Base-by-base conservation (phyloP, 2,329 filamentous ascomycete species). In the Amylocarpus encephaloides region DNA sequence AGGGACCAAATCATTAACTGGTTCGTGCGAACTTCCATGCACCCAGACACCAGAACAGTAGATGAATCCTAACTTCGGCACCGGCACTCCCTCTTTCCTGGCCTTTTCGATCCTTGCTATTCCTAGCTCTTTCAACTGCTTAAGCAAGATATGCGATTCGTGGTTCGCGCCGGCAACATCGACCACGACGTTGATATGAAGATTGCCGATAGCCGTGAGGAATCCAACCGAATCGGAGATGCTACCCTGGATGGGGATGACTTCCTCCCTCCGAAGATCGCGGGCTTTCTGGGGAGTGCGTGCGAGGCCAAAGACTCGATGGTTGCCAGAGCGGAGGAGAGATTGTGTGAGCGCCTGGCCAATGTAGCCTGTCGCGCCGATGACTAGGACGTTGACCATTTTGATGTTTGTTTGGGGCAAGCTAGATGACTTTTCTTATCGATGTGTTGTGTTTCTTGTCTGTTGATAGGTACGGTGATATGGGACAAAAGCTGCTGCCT, bases 331-430 rank as follows among this genome's bases (percentile, higher is more conserved):
- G 15, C 54, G 51, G 49, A 77, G 62, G n/a, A 79, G 70, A 45
- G 75, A 71, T 56, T 70, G 69, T 13, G 73, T 73, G 39, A 79
- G 69, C 48, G 74, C 70, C 63, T 78, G 75, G 64, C 76, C 76
- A 54, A 79, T 73, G 60, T 78, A 79, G 49, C 75, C 76, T 47
- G 73, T 73, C 22, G 73, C 76, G 35, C 76, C 76, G 30, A 76
- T 77, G 55, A 79, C 73, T 57, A 78, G 70, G 46, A 79, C 51
- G 46, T 59, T 57, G 15, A 62, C 53, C 46, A 59, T 59, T 46
- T 46, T 58, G 49, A 39, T 30, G 29, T 50, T 42, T 33, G 5
- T 13, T 30, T 43, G 40, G 6, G 22, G 22, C 3, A 16, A 12
- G 40, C 3, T 30, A 16, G 11, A 36, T 10, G 15, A 36, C 5